phyloP scores from a whole-genome alignment of 768 basidiomycete species.

The Mycena maculata region DNA sequence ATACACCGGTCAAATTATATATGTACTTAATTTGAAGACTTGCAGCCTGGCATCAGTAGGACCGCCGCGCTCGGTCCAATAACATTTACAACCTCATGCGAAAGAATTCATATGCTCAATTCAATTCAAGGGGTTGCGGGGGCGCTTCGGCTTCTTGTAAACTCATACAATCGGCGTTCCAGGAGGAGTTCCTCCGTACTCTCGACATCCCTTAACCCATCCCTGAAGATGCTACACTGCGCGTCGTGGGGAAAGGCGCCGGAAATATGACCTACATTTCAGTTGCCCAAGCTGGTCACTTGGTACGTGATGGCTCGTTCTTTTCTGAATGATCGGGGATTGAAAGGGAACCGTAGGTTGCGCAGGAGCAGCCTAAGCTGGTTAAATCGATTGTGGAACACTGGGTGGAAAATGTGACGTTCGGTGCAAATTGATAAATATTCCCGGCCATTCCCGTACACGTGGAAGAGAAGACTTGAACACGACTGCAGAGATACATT shows the following conservation, averaged over 20 bases:
- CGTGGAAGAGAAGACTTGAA: too few relatives aligned
- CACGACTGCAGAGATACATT: too few relatives aligned
- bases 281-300: slow-evolving; percentile 46
- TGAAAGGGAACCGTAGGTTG: slow-evolving; percentile 21
- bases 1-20: too few relatives aligned
- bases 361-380: slow-evolving; percentile 35
- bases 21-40: too few relatives aligned
- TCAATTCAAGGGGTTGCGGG: too few relatives aligned
- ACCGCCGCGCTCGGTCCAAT: too few relatives aligned
- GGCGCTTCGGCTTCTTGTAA: too few relatives aligned
- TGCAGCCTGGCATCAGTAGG: too few relatives aligned
- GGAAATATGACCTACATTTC: slow-evolving; percentile 49
- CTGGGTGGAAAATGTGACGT: slow-evolving; percentile 32
- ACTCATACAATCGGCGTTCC: slow-evolving; percentile 40
- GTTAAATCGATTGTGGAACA: slow-evolving; percentile 38
- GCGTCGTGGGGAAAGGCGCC: slow-evolving; percentile 44
- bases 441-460: too few relatives aligned
- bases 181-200: slow-evolving; percentile 39
- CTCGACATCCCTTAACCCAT: slow-evolving; percentile 44
- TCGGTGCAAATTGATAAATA: not conserved
- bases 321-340: not conserved
- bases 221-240: slow-evolving; percentile 38
- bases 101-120: too few relatives aligned
- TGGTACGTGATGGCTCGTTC: slow-evolving; percentile 41
- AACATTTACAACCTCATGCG: too few relatives aligned